Evolutionary conservation across 2,329 filamentous ascomycete species (phyloP), one percentile per base, ranked within the genome.

Genomic region (Zarea fungicola): DNA sequence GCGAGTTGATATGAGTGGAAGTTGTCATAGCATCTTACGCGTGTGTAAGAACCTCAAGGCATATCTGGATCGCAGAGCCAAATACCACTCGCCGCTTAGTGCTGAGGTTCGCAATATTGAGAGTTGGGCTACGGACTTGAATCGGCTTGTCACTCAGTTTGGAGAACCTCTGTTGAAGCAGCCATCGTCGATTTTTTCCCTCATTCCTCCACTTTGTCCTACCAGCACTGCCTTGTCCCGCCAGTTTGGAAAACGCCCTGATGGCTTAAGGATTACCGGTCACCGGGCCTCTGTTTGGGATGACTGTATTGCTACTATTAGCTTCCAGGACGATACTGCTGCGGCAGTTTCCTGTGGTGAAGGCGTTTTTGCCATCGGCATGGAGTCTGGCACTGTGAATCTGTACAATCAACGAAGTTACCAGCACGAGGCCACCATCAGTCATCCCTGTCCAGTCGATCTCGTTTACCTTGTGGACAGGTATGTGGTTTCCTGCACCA

Each of bases 161-260:
- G 60, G 56, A 8, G 50, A 52, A 14, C 55, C 56, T 6, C 50
- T 70, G 2, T 16, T 54, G 6, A 32, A 42, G 8, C 58, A 54
- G 4, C 65, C 66, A n/a, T 49, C 54, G 2, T 59, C 65, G 2
- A 67, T 69, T n/a, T 62, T 63, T 49, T 59, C 54, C 31, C 55
- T 66, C 2, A 60, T 68, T n/a, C 65, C 61, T 2, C 62, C 65
- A 3, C 58, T 69, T 42, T 68, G 65, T 48, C 66, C 66, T 3
- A 41, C 47, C 8, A 25, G 47, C 5, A 56, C 56, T 1, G 47
- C 54, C 1, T 53, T 59, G 9, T 39, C 54, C n/a, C 45, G 41
- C 10, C 49, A 52, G 18, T 55, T 56, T 40, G 49, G 52, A 7
- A 50, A 39, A 28, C 36, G 25, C 10, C 45, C 41, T 2, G 52